A percentile compares a stretch with the other conserved stretches of the same genome.
phyloP scores from a whole-genome alignment of 257 asterid species.

The Nicotiana knightiana region DNA sequence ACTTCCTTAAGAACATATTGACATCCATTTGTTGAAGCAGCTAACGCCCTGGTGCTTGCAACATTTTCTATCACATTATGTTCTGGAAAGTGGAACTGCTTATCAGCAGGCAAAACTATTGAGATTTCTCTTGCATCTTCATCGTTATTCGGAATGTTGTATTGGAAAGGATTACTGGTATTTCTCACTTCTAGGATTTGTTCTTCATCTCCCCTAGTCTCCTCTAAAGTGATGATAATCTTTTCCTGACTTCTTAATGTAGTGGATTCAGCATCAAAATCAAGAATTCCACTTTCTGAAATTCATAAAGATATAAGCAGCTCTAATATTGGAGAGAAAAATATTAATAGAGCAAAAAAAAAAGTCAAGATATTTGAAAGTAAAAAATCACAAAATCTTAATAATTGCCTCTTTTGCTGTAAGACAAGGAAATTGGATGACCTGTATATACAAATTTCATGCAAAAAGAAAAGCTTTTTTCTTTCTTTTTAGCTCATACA shows the following conservation, averaged over 20 bases:
- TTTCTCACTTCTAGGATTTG: background rate
- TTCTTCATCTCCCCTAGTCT: slow-evolving; percentile 8
- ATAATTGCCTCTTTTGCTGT: background rate
- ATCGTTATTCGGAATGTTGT: slow-evolving; percentile 7
- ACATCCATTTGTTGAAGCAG: slow-evolving; percentile 19
- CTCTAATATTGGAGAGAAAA: background rate
- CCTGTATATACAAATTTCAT: background rate
- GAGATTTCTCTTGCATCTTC: slow-evolving; percentile 15
- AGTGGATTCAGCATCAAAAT: slow-evolving; percentile 15
- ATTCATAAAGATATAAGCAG: background rate
- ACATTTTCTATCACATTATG: slow-evolving; percentile 19
- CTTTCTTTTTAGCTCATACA: slow-evolving; percentile 24
- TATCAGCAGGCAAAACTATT: background rate
- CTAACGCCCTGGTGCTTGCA: slow-evolving; percentile 15
- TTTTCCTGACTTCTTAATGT: slow-evolving; percentile 16
- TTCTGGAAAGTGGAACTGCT: slow-evolving; percentile 16
- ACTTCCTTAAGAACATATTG: slow-evolving; percentile 29
- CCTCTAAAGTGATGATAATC: slow-evolving; percentile 14
- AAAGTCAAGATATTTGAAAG: background rate
- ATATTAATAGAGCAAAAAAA: background rate
- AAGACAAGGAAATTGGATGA: background rate
- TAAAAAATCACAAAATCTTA: background rate
- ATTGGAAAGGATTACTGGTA: background rate
- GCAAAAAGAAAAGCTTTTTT: background rate
- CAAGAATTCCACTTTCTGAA: slow-evolving; percentile 16